These are phyloP conservation scores for Serendipita vermifera DNA, from an alignment of 768 basidiomycete genomes.

Conservation along the genomic window DNA sequence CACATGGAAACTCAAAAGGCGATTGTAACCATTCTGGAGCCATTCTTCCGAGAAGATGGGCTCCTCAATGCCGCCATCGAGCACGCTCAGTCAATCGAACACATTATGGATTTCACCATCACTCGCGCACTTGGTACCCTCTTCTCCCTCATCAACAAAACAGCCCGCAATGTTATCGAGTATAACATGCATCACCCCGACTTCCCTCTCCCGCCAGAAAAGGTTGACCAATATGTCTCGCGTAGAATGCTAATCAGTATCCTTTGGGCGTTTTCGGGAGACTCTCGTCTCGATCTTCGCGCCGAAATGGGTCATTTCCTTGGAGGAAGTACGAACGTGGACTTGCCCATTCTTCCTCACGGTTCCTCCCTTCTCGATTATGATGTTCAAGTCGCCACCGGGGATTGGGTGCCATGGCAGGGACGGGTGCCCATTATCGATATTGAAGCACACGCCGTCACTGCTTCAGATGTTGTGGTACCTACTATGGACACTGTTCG, in stretches of 20 bases:
- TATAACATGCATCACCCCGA: conserved; percentile 92
- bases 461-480: conserved; percentile 91
- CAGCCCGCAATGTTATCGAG: conserved; percentile 81
- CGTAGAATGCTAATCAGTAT: conserved; percentile 83
- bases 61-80: conserved; percentile 66
- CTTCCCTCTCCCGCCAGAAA: conserved; percentile 77
- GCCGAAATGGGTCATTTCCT: conserved; percentile 84
- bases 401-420: conserved; percentile 89
- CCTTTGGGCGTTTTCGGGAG: conserved; percentile 97
- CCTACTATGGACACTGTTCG: conserved; percentile 98
- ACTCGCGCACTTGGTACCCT: conserved; percentile 89
- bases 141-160: conserved; percentile 96
- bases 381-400: conserved; percentile 76
- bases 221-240: conserved; percentile 79
- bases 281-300: conserved; percentile 81
- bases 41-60: conserved; percentile 71
- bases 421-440: conserved; percentile 86
- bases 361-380: conserved; percentile 87
- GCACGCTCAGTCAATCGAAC: conserved; percentile 75
- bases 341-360: conserved; percentile 60
- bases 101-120: conserved; percentile 97
- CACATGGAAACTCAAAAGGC: conserved; percentile 65
- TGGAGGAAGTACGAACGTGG: conserved; percentile 73
- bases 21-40: conserved; percentile 59
- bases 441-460: conserved; percentile 92